These are phyloP conservation scores for Leccinum subspadiceum DNA, from an alignment of 1,284 basidiomycete genomes.

Conservation along the genomic window DNA sequence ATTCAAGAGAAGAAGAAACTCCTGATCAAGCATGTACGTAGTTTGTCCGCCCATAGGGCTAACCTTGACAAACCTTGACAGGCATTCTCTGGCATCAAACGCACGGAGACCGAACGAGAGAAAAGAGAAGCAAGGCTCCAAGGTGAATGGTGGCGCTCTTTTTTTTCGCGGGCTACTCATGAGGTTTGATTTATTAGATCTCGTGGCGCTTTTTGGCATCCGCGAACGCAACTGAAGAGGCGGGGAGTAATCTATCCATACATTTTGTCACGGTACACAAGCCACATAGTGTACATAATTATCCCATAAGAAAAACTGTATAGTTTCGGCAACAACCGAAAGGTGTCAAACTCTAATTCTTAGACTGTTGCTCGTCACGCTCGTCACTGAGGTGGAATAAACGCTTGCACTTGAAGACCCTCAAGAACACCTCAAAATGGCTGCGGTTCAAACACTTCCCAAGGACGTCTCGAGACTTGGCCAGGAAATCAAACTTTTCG, in stretches of 20 bases:
- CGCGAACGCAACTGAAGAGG: constrained; percentile 16
- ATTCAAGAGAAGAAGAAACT: constrained; percentile 81
- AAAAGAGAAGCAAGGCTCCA: constrained; percentile 73
- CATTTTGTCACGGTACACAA: background rate
- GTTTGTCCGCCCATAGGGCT: background rate
- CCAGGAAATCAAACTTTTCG: constrained; percentile 91
- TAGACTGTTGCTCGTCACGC: constrained; percentile 1
- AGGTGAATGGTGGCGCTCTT: constrained; percentile 43
- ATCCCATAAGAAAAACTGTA: constrained; percentile 24
- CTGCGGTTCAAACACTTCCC: constrained; percentile 69
- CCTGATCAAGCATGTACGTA: constrained; percentile 62
- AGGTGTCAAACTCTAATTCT: constrained; percentile 27
- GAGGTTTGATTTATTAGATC: constrained; percentile 34
- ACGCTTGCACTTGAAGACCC: constrained; percentile 33
- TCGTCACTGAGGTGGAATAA: constrained; percentile 17
- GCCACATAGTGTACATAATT: background rate
- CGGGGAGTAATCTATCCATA: background rate
- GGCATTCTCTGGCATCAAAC: constrained; percentile 79
- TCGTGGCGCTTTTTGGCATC: constrained; percentile 59
- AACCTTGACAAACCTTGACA: constrained; percentile 28
- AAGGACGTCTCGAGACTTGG: constrained; percentile 84
- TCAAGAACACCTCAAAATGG: constrained; percentile 45
- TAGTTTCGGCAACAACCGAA: constrained; percentile 29
- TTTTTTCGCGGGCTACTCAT: background rate
- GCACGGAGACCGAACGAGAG: constrained; percentile 65